Base-by-base conservation (phyloP, 2,329 filamentous ascomycete genomes). In the Fusarium praegraminearum region DNA sequence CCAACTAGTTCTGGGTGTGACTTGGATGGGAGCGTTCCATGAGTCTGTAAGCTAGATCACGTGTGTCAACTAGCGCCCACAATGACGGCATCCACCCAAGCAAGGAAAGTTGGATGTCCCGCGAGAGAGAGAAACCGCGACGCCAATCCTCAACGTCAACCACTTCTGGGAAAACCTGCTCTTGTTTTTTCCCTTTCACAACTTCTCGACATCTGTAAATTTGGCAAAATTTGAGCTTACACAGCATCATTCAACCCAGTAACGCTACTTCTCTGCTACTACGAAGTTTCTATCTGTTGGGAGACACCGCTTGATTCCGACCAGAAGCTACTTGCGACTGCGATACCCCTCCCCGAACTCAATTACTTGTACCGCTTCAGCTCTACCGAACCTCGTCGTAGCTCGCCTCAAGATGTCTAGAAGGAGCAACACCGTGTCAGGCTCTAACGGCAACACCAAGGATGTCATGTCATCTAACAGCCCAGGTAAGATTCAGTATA, bases 391-490 rank as follows among this genome's bases (percentile, higher is more conserved):
- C 32, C 28, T 20, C 46, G 26, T 11, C n/a, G 13, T 30, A 38
- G 26, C 33, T 49, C 41, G n/a, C 9, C 20, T 59, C 60, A 79
- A 44, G 75, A 92, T 92, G 90, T 91, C 89, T 67, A 90, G 88
- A 83, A 83, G 90, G 83, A 85, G 82, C 77, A 79, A 77, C 66
- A 81, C 79, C 68, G 82, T 76, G 63, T 71, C 76, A 26, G 71
- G 64, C 51, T 72, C 67, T 20, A 74, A 76, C 52, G 77, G 76
- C 59, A 73, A 69, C 49, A 62, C 71, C 62, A 81, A 78, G 66
- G 74, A 78, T 56, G 53, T 59, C 32, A 40, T 65, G 58, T 72
- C 73, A 65, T 69, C 73, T 64, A 75, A 74, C 67, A 76, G 73
- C 66, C 79, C 79, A 57, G 78, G 81, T 82, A 74, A 67, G 79